Base-by-base conservation (phyloP, 345 rosid species). In the Schrenkiella parvula region DNA sequence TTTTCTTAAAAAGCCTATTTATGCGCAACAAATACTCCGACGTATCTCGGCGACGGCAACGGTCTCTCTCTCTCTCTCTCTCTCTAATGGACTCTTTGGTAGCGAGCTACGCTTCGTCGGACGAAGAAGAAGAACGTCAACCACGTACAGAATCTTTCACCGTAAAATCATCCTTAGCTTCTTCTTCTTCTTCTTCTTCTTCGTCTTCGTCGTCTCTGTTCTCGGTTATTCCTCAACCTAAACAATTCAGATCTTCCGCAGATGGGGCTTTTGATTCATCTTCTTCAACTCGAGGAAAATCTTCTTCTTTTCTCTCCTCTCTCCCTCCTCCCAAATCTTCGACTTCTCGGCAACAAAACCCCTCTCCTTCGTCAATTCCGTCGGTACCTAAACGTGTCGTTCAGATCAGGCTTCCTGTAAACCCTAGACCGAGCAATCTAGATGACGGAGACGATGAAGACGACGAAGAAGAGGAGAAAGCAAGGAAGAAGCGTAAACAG, bases 41-140 rank as follows among this genome's bases (percentile, higher is more conserved):
- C 47, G 2, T 5, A 22, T 19, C 68, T 67, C 44, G 21, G 11
- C 64, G 47, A 15, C 71, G 61, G 75, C n/a, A 2, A 32, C 7
- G 1, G 22, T 31, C 60, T 54, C 38, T 46, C 0, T 66, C 58
- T 28, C 37, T 68, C 64, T 28, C 71, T 25, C 7, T 8, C 44
- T 54, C 63, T 15, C 35, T 34, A n/a, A 93, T 93, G 99, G 97
- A 95, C 0, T 88, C 91, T 58, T 78, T 93, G 70, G 61, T 87
- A 9, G 92, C 96, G 29, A 89, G 66, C 84, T 91, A 91, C 73
- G 97, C 93, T 47, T 91, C 99, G 29, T 88, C 93, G 8, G 89
- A 83, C 72, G 98, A 93, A 2, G 98, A 89, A 53, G 88, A 89
- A 44, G 46, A 84, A 47, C 26, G 35, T 3, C 58, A 64, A 43